Base-by-base conservation (phyloP, 108 stramenopile genomes). In the Fistulifera solaris region DNA sequence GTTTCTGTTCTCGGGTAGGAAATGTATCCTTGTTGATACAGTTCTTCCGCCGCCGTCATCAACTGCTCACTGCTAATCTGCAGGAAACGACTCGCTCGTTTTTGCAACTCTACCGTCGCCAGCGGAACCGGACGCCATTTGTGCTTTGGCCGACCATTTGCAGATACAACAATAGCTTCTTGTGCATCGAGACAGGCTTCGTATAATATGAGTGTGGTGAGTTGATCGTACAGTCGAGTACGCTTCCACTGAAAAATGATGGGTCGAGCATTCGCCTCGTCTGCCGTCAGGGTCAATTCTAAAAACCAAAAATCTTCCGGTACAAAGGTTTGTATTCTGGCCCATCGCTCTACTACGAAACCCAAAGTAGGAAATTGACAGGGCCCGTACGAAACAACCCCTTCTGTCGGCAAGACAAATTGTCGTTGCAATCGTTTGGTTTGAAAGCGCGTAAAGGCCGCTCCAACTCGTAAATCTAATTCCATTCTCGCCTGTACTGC, bases 301-400 rank as follows among this genome's bases (percentile, higher is more conserved):
- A 98, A 49, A 24, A 62, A 77, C 96, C 95, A 99, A 66, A 98
- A 99, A 27, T 86, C 68, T 66, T 97, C 88, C n/a, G 89, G 73
- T 14, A 87, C 61, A 75, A 96, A 97, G 7, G 86, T 84, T 63
- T 93, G 76, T 54, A 97, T 97, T 43, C 87, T 58, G 14, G 91
- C 89, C 86, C 94, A 94, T 48, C 98, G 70, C 48, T 96, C 96
- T 2, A 96, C 98, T n/a, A 99, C 89, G 70, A 99, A 99, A n/a
- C 98, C 98, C 39, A 99, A 67, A 1, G 97, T 98, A 0, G 98
- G 98, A 65, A 99, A 99, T 61, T 99, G 98, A 61, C 98, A 99
- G 1, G 98, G 96, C 15, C 98, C 98, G 63, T 98, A 99, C 40
- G 76, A 78, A 18, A 99, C 66, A 0, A 96, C 85, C 10, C 70